These are phyloP conservation scores for Termitomyces sp. DNA, from an alignment of 768 basidiomycete genomes.

Conservation along the genomic window DNA sequence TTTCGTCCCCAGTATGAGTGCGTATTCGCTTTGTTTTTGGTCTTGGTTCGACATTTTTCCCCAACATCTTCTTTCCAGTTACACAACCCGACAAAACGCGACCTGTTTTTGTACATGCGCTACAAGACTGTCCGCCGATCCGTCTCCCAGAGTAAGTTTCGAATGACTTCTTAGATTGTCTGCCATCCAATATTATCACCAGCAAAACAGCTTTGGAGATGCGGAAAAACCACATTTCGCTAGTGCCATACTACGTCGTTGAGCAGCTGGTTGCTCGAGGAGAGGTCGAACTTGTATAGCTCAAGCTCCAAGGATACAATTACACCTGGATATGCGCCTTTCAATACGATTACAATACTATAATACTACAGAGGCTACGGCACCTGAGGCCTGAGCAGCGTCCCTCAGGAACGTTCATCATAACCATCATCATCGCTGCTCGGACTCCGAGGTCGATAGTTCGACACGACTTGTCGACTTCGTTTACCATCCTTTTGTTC, in stretches of 20 bases:
- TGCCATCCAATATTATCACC: not conserved
- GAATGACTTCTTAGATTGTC: not conserved
- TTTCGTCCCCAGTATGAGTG: conserved; percentile 74
- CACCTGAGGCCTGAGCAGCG: conserved; percentile 1
- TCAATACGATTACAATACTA: conserved; percentile 12
- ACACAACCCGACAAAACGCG: conserved; percentile 68
- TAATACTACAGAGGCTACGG: conserved; percentile 9
- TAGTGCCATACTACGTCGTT: conserved; percentile 71
- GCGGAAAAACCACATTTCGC: conserved; percentile 74
- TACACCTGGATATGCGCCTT: conserved; percentile 1
- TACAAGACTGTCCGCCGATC: conserved; percentile 61
- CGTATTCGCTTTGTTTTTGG: conserved; percentile 18
- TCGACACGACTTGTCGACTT: conserved; percentile 18
- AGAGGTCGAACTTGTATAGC: conserved; percentile 70
- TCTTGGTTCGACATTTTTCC: not conserved
- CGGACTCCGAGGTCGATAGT: conserved; percentile 28
- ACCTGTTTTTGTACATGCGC: conserved; percentile 80
- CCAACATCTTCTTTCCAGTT: conserved; percentile 37
- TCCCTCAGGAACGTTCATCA: conserved; percentile 32
- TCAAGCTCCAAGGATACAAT: not conserved
- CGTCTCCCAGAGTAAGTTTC: conserved; percentile 60
- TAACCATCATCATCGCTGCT: conserved; percentile 38
- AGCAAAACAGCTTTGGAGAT: conserved; percentile 70
- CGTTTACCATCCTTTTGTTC: conserved; percentile 16
- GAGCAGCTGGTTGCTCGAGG: conserved; percentile 69